Evolutionary conservation across 495 filamentous ascomycete genomes (phyloP), one percentile per base, ranked within the genome.

Genomic region (Penicillium pancosmium): DNA sequence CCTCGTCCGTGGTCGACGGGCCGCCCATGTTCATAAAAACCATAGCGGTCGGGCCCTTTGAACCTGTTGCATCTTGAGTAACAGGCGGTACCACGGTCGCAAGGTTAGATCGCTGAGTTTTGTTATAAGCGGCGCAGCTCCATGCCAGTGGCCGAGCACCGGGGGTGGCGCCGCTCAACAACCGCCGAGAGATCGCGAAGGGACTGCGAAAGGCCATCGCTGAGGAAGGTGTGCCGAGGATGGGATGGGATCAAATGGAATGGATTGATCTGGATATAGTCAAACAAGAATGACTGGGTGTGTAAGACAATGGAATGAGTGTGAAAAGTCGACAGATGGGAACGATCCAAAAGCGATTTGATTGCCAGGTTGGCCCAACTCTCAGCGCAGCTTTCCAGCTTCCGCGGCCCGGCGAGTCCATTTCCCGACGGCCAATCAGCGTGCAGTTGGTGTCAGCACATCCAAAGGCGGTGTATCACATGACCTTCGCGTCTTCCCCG

Each of bases 1-100:
- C 95, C 78, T 98, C 92, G 55, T 87, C 80, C 11, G 87, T 86
- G 6, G 89, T 97, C 13, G 91, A 91, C 7, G 95, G 95, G 10
- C 95, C 95, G 54, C 95, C 95, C 95, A 99, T 99, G 77, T 99
- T 99, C 73, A 99, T 83, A 61, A 99, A 96, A 6, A 99, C 93
- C 84, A 99, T 96, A 40, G 95, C 95, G 0, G 95, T 99, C 5
- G 86, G 86, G 1, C 86, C 86, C 68, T 86, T 84, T 0, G 84
- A 80, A 13, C 83, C 76, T 2, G 79, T 80, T 3, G 76, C 68
- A 83, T 88, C 79, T 67, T 92, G 89, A 5, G 87, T 91, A 5
- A 91, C 89, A 4, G 92, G 90, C 4, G 88, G 89, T 0, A 82
- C 82, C 27, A 85, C 81, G 31, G 86, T 91, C 18, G 90, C 89